A percentile compares a stretch with the other conserved stretches of the same genome.
Conservation (phyloP, 192 early-diverging fungal genomes). For the Umbelopsis vinacea region DNA sequence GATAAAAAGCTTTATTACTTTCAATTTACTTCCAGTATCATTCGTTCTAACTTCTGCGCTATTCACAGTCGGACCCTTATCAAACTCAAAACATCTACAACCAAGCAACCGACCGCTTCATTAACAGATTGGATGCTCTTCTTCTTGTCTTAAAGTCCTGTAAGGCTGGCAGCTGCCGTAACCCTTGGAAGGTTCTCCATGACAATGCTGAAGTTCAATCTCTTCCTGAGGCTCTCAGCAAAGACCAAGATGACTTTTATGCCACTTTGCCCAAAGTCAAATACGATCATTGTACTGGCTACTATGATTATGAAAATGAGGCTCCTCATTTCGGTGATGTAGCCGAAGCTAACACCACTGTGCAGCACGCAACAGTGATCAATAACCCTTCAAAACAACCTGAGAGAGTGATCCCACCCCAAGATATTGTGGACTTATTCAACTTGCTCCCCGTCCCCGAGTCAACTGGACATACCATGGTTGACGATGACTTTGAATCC, state of each 20-base stretch:
- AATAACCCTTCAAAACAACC: neutral
- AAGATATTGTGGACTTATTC: constrained; percentile 16
- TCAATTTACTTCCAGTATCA: too few relatives aligned
- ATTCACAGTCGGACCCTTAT: constrained; percentile 50
- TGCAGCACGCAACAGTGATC: neutral
- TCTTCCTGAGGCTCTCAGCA: constrained; percentile 50
- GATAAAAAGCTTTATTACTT: neutral
- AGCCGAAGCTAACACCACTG: neutral
- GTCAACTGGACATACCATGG: neutral
- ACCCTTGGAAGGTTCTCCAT: constrained; percentile 61
- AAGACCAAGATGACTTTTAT: constrained; percentile 56
- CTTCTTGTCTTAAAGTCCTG: constrained; percentile 54
- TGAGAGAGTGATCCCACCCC: neutral
- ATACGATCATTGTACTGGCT: constrained; percentile 30
- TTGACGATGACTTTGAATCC: constrained; percentile 30
- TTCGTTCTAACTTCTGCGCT: too few relatives aligned
- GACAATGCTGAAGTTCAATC: constrained; percentile 28
- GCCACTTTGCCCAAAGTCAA: constrained; percentile 45
- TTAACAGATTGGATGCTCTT: constrained; percentile 64
- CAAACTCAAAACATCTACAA: constrained; percentile 59
- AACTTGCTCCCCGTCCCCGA: constrained; percentile 27
- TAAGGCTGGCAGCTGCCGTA: constrained; percentile 55
- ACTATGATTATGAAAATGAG: constrained; percentile 28
- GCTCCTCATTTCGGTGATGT: constrained; percentile 26
- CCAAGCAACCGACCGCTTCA: constrained; percentile 30